phyloP scores from a whole-genome alignment of 75 land plant species.

The Pseudotsuga menziesii region DNA sequence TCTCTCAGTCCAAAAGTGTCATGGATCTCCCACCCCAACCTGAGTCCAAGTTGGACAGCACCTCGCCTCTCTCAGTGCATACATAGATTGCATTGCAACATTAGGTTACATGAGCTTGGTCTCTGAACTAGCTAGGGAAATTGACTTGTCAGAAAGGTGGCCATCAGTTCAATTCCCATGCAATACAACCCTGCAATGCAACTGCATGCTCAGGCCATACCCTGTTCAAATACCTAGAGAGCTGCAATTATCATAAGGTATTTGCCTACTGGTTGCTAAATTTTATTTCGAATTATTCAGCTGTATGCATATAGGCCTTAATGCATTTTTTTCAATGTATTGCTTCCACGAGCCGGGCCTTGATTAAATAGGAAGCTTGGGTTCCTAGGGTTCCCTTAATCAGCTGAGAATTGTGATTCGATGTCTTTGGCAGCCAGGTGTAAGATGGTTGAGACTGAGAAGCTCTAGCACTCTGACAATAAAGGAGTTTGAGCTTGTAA shows the following conservation, averaged over 20 bases:
- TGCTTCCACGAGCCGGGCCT: not conserved
- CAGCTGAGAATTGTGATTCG: not conserved
- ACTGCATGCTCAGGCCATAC: not conserved
- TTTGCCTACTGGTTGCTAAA: not conserved
- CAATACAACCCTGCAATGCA: not conserved
- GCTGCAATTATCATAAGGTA: too few species aligned
- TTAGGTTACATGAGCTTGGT: not conserved
- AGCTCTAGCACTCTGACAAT: constrained; percentile 40
- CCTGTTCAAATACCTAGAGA: too few species aligned
- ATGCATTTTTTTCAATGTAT: not conserved
- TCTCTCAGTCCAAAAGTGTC: too few species aligned
- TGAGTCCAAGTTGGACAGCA: too few species aligned
- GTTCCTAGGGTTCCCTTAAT: not conserved
- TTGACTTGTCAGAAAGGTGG: not conserved
- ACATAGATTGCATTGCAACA: not conserved
- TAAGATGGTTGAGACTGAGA: constrained; percentile 58
- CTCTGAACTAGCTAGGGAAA: not conserved
- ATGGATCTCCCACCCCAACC: too few species aligned
- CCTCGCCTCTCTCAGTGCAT: too few species aligned
- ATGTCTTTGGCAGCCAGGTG: constrained; percentile 66
- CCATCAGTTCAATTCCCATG: not conserved
- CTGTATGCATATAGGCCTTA: not conserved
- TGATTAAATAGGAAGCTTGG: not conserved
- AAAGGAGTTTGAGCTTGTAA: constrained; percentile 62
- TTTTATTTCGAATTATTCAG: not conserved